Base-by-base conservation (phyloP, 202 grass and related monocot genomes). In the Hordeum pubiflorum region DNA sequence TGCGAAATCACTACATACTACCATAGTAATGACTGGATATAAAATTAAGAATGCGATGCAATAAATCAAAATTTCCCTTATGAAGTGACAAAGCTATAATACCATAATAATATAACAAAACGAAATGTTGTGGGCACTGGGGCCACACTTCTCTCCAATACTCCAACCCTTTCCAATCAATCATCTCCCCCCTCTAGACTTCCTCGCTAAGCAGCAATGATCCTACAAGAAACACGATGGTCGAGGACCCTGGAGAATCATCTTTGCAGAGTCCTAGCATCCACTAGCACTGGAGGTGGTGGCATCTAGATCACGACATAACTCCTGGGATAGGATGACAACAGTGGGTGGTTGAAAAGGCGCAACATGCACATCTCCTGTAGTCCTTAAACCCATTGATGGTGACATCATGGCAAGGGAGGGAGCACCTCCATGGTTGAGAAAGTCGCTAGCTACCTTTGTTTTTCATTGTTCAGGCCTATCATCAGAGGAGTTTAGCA, bases 61-160 rank as follows among this genome's bases (percentile, higher is more conserved):
- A 46, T 71, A 71, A 17, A 71, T 71, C 39, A 14, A 7, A 23
- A 46, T 71, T 48, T 27, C 68, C 39, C 68, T 71, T 40, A 10
- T 48, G 40, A 22, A 71, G 26, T 48, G 13, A 48, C 68, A 71
- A 41, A 48, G 2, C 41, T 7, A 60, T 31, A 29, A 62, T 31
- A 62, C 37, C 38, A 74, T 41, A 69, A 39, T 57, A 29, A 77
- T 77, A 29, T 77, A 63, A 69, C 7, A 22, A 70, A 44, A 70
- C 29, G 40, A 48, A 71, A 13, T 27, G 7, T 27, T 71, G 68
- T 22, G 4, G 7, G 68, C 68, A 71, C 40, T 48, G 13, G 68
- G 21, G 40, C 40, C 23, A 48, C 68, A 48, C 46, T 44, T 48
- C 68, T 48, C 23, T 71, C 23, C 27, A 48, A 29, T 71, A 48